Base-by-base conservation (phyloP, 2,329 filamentous ascomycete species). In the Cercospora sojina region DNA sequence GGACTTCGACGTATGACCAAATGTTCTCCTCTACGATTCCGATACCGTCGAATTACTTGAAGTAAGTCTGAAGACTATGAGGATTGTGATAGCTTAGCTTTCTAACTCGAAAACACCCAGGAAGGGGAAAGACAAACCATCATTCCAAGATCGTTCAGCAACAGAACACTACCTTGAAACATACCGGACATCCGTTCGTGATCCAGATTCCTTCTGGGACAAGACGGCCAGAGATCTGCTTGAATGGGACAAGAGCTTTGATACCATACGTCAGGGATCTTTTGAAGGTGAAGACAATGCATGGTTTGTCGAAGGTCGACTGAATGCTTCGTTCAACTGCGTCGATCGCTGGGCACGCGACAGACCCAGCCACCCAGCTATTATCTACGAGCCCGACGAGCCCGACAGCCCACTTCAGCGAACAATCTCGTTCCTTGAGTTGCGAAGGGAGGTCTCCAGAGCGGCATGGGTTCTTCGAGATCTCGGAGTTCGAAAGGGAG, bases 351-450 rank as follows among this genome's bases (percentile, higher is more conserved):
- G 97, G 80, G 95, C 94, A 23, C 87, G 95, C 81, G 92, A 92
- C 81, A 88, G 97, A 81, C 95, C 95, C 59, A 83, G 97, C 81
- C 91, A 90, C 81, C 88, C 94, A 57, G 95, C 94, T 78, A 96
- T 99, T 81, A 96, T 97, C 82, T 99, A 97, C 84, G 94, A 98
- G 84, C 93, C 93, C 67, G 95, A 98, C 76, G 94, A 98, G 81
- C 87, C 90, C 29, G 85, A 81, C 60, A 96, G 94, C 84, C 92
- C 96, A 81, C 13, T 41, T 8, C 97, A 93, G 81, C 94, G 94
- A 20, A 90, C 91, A 73, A 91, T 98, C 71, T 87, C 85, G 51
- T 53, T 25, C 23, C 10, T 27, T 16, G 49, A 53, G 27, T 7
- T 53, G 49, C 49, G 16, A n/a, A 12, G 23, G 16, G 49, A 53